phyloP scores from a whole-genome alignment of 78 protist species.

The Cavenderia fasciculata region DNA sequence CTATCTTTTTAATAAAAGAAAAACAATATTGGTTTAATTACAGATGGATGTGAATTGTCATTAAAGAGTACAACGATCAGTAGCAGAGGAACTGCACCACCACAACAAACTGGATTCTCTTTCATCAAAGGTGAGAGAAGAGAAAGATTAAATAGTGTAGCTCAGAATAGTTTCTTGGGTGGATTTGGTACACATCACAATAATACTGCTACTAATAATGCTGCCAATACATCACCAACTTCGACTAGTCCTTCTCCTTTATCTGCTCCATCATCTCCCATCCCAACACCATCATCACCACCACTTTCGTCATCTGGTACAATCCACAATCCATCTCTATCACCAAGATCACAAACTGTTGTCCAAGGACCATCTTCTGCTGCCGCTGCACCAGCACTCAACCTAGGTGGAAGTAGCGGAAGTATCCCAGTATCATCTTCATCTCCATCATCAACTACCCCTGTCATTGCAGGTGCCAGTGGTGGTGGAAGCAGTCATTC shows the following conservation, averaged over 20 bases:
- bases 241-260: not conserved
- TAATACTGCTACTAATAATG: not conserved
- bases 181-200: not conserved
- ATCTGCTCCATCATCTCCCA: not conserved
- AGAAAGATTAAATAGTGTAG: not conserved
- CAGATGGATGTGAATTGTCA: not conserved
- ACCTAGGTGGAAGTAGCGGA: not conserved
- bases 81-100: not conserved
- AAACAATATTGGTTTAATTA: not conserved
- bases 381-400: too few relatives aligned
- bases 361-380: too few relatives aligned
- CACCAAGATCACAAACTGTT: too few relatives aligned
- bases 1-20: not conserved
- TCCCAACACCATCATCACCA: not conserved
- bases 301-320: not conserved
- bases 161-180: not conserved
- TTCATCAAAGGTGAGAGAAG: not conserved
- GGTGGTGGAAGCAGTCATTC: not conserved
- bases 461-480: not conserved
- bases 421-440: not conserved
- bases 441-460: not conserved
- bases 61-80: not conserved
- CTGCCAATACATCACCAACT: not conserved
- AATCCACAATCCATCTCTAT: too few relatives aligned
- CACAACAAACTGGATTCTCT: not conserved